These are phyloP conservation scores for Monosporozyma yasuniensis DNA, from an alignment of 805 yeast genomes.

Conservation along the genomic window DNA sequence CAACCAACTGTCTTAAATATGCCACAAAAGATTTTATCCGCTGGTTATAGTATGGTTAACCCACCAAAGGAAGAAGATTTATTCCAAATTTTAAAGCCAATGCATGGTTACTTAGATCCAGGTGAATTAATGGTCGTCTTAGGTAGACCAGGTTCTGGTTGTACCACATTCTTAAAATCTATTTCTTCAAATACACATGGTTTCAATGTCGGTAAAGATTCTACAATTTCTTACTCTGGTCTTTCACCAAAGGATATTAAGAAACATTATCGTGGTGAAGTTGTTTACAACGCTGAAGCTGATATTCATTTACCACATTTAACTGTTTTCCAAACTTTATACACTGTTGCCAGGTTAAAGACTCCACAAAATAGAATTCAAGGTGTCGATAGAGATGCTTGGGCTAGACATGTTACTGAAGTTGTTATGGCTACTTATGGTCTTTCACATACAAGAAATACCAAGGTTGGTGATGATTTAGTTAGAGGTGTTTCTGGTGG, in stretches of 20 bases:
- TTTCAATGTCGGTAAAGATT: conserved; percentile 39
- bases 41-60: conserved; percentile 24
- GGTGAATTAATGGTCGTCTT: conserved; percentile 62
- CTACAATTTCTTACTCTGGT: conserved; percentile 47
- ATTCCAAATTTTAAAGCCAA: conserved; percentile 51
- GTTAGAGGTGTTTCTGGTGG: conserved; percentile 78
- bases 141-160: conserved; percentile 73
- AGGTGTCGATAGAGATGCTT: conserved; percentile 45
- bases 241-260: conserved; percentile 41
- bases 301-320: conserved; percentile 63
- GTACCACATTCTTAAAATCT: conserved; percentile 58
- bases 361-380: conserved; percentile 54
- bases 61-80: conserved; percentile 18
- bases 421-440: conserved; percentile 54
- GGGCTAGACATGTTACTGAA: conserved; percentile 45
- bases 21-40: conserved; percentile 44
- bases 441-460: conserved; percentile 48
- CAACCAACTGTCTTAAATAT: conserved; percentile 49
- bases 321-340: conserved; percentile 57
- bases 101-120: conserved; percentile 54
- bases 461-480: conserved; percentile 55
- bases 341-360: conserved; percentile 50
- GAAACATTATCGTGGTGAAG: conserved; percentile 56
- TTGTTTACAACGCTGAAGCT: conserved; percentile 59
- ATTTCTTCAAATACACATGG: conserved; percentile 54